Base-by-base conservation (phyloP, 1,139 yeast genomes). In the Pneumocystis sp. region DNA sequence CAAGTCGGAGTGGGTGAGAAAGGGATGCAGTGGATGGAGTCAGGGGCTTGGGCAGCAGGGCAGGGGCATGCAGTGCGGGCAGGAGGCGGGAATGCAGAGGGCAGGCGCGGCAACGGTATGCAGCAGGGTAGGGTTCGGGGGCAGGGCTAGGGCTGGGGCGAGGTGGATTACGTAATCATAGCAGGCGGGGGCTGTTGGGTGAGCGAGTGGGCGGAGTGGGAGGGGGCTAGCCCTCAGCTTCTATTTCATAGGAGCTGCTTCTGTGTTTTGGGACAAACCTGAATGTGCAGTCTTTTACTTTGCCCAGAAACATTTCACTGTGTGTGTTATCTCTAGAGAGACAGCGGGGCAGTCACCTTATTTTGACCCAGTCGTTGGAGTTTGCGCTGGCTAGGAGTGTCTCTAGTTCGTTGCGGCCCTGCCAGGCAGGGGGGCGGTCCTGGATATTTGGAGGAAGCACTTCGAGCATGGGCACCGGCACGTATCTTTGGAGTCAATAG, bases 401-500 rank as follows among this genome's bases (percentile, higher is more conserved):
- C 76, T 93, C 99, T 73, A 91, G 76, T 68, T 93, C 98, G 74
- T 89, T 84, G 75, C 99, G 83, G n/a, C 97, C 97, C 71, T 78
- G 82, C 96, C 97, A 95, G 68, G 83, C 81, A 39, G 96, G 96
- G 29, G 98, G 96, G 73, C 98, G 83, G 76, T 93, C 95, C 74
- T 93, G 95, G 71, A 93, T 78, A 73, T 85, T 85, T 29, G 96
- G 90, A 44, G 97, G 98, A 71, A 87, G 79, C 74, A 85, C 82
- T 74, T 90, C 98, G 71, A 93, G 81, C 64, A 93, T 85, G 1
- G 97, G 98, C 69, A 89, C 85, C 8, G 99, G 99, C 65, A 93
- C 84, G 75, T 93, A 93, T 4, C 57, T 50, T 50, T 50, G 12
- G 21, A 7, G 25, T 50, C 25, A 50, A 29, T 25, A 44, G 4